Base-by-base conservation (phyloP, 1,284 basidiomycete genomes). In the Trichosporon faecale region DNA sequence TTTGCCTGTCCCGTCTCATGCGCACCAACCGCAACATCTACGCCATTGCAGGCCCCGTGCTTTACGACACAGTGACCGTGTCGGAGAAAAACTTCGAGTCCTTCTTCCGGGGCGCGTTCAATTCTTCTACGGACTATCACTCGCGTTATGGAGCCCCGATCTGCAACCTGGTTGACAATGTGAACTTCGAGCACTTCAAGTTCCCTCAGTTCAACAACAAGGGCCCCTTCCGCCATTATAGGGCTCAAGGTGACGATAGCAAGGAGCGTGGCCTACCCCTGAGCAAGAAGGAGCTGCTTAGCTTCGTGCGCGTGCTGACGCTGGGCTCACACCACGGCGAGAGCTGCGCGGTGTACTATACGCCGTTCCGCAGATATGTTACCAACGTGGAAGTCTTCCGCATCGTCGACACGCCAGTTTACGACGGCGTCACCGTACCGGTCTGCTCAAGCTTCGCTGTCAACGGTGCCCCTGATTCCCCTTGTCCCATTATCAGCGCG, bases 51-150 rank as follows among this genome's bases (percentile, higher is more conserved):
- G 66, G 65, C 6, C 65, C 60, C 5, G 25, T 66, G 6, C 68
- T 73, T 9, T 73, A 73, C 49, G n/a, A 21, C n/a, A 57, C 64
- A 31, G 66, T 72, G 60, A 29, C 61, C 29, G 44, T 73, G 14
- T 65, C 29, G 40, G 64, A 52, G 29, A 46, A 65, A 14, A 65
- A 35, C 8, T 16, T 65, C 14, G 44, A 49, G n/a, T 52, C 44
- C 33, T 49, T 65, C 25, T 27, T 65, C 9, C 9, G 12, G 21
- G 46, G 46, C n/a, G 46, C 21, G 7, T 52, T 23, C 46, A 8
- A 52, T 52, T 11, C 4, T 9, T 9, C 46, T n/a, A 18, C 14
- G 46, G 46, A 23, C 46, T n/a, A 52, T 18, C 14, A 23, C 7
- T 52, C n/a, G 1, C 16, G 16, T 3, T 52, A 23, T 21, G 8